These are phyloP conservation scores for Dryas octopetala DNA, from an alignment of 306 rosid species.

Conservation along the genomic window DNA sequence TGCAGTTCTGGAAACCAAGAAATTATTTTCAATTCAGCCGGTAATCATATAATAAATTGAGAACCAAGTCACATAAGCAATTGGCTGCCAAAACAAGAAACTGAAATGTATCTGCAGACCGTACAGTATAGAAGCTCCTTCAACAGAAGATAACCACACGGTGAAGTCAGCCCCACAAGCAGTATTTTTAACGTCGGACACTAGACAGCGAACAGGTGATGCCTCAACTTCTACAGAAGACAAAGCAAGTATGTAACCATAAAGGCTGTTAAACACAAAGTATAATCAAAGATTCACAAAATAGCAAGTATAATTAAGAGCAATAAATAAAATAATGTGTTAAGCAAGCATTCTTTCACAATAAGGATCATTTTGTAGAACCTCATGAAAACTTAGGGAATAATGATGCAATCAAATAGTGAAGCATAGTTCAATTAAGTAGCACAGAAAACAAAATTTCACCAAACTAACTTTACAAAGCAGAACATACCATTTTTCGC, in stretches of 20 bases:
- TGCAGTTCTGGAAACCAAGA: conserved; percentile 64
- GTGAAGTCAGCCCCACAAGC: conserved; percentile 92
- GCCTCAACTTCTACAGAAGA: conserved; percentile 65
- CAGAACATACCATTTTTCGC: conserved; percentile 60
- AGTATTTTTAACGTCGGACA: conserved; percentile 67
- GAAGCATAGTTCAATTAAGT: neutral
- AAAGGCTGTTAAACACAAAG: conserved; percentile 2
- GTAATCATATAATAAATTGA: conserved; percentile 2
- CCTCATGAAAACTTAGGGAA: neutral
- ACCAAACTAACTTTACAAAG: conserved; percentile 8
- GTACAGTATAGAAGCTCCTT: conserved; percentile 96
- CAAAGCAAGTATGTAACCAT: conserved; percentile 13
- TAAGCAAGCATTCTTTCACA: neutral
- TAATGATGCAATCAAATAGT: neutral
- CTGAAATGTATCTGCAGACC: conserved; percentile 44
- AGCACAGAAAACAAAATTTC: conserved; percentile 16
- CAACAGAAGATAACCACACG: conserved; percentile 82
- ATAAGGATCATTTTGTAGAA: neutral
- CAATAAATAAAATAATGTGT: neutral
- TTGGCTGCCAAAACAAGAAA: conserved; percentile 15
- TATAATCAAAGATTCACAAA: neutral
- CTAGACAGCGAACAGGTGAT: conserved; percentile 86
- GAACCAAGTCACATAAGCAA: conserved; percentile 1
- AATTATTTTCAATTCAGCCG: conserved; percentile 21
- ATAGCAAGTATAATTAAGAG: neutral